Percentiles rank a stretch among this genome's conserved stretches.
phyloP scores from a whole-genome alignment of 2,329 filamentous ascomycete species.

The Fusarium buharicum region DNA sequence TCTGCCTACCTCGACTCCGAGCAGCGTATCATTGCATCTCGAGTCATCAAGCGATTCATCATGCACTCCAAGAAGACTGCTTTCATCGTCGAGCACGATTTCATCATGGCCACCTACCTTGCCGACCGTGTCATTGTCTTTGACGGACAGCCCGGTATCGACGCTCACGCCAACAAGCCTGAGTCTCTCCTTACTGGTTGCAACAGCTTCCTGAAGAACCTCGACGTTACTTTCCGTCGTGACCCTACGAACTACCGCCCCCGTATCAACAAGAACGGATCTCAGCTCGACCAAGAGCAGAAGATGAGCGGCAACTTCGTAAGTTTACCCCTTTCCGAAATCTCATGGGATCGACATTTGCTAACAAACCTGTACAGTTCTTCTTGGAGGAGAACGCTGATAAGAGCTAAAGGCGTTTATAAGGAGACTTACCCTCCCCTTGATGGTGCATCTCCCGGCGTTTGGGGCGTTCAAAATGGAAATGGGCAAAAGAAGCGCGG shows the following conservation, averaged over 20 bases:
- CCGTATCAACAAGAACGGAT: constrained; percentile 97
- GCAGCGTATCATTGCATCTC: constrained; percentile 96
- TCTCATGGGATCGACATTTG: constrained; percentile 1
- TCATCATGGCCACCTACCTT: constrained; percentile 87
- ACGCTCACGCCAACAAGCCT: constrained; percentile 87
- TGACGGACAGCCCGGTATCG: constrained; percentile 89
- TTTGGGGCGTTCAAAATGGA: constrained; percentile 63
- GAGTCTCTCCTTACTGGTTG: constrained; percentile 95
- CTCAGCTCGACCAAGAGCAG: constrained; percentile 97
- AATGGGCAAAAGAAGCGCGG: constrained; percentile 45
- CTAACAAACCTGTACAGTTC: constrained; percentile 67
- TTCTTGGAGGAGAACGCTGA: constrained; percentile 84
- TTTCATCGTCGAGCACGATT: constrained; percentile 99
- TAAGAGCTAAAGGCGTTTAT: constrained; percentile 62
- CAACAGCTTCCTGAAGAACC: constrained; percentile 95
- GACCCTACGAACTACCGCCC: constrained; percentile 96
- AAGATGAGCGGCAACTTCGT: constrained; percentile 93
- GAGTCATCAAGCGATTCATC: constrained; percentile 99
- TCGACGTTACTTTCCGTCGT: constrained; percentile 98
- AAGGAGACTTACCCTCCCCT: constrained; percentile 49
- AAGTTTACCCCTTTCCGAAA: constrained; percentile 54
- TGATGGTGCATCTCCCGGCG: constrained; percentile 54
- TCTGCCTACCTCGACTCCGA: constrained; percentile 98
- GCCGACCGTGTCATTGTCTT: constrained; percentile 98
- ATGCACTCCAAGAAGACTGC: constrained; percentile 99